Conservation (phyloP, 148 eudicot genomes). For the Amaranthus cruentus region DNA sequence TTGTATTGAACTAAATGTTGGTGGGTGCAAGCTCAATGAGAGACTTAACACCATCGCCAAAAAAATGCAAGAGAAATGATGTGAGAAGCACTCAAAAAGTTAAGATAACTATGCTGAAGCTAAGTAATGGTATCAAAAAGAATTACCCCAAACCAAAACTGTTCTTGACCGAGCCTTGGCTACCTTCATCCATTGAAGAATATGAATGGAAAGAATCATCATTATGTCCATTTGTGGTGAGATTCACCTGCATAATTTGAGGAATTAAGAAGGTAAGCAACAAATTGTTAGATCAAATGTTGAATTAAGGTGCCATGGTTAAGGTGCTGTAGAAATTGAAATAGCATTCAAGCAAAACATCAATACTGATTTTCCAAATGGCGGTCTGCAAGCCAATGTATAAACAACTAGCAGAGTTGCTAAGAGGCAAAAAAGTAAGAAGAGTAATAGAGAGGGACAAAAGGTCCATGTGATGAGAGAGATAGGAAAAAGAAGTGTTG, state of each 20-base stretch:
- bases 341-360: not conserved
- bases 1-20: constrained; percentile 51
- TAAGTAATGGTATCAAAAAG: constrained; percentile 2
- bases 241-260: constrained; percentile 39
- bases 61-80: not conserved
- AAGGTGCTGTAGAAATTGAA: not conserved
- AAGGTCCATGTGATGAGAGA: too few relatives aligned
- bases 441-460: too few relatives aligned
- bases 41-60: constrained; percentile 25
- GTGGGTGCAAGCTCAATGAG: constrained; percentile 44
- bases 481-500: too few relatives aligned
- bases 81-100: not conserved
- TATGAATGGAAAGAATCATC: constrained; percentile 48
- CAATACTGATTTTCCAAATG: not conserved
- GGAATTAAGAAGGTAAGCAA: not conserved
- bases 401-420: too few relatives aligned
- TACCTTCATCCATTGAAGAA: constrained; percentile 32
- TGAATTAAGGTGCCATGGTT: not conserved
- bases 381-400: not conserved
- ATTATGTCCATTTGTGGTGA: constrained; percentile 38
- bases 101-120: not conserved
- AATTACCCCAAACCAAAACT: constrained; percentile 33
- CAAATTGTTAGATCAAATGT: not conserved
- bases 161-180: constrained; percentile 32
- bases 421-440: too few relatives aligned